phyloP scores from a whole-genome alignment of 2,329 filamentous ascomycete genomes.

The Diaporthe destruens region DNA sequence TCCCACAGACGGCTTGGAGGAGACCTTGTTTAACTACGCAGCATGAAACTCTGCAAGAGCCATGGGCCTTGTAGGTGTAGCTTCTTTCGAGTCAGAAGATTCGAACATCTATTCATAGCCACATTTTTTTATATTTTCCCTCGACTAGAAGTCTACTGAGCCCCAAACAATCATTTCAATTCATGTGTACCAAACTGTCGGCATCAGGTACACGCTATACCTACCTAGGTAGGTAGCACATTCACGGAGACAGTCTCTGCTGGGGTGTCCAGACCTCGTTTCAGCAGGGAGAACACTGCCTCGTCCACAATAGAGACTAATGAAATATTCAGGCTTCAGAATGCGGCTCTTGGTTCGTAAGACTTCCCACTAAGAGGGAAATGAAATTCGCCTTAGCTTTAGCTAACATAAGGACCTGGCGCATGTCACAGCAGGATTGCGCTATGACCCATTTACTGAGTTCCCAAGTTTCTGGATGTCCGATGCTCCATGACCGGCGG shows the following conservation, averaged over 20 bases:
- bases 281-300: neutral
- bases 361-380: neutral
- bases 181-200: neutral
- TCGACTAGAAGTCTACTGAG: neutral
- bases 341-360: neutral
- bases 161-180: neutral
- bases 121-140: no score
- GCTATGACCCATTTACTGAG: neutral
- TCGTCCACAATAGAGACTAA: neutral
- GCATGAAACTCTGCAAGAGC: neutral
- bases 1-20: neutral
- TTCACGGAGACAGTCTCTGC: neutral
- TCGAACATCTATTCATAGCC: neutral
- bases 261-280: neutral
- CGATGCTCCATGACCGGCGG: neutral
- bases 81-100: neutral
- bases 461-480: neutral
- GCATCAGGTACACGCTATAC: neutral
- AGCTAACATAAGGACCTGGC: conserved; percentile 19
- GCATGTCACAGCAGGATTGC: conserved; percentile 3
- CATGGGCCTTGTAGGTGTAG: neutral
- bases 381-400: neutral
- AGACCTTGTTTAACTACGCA: no score
- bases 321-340: neutral
- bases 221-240: no score